Conservation (phyloP, 768 basidiomycete species). For the Tulasnella sp. region DNA sequence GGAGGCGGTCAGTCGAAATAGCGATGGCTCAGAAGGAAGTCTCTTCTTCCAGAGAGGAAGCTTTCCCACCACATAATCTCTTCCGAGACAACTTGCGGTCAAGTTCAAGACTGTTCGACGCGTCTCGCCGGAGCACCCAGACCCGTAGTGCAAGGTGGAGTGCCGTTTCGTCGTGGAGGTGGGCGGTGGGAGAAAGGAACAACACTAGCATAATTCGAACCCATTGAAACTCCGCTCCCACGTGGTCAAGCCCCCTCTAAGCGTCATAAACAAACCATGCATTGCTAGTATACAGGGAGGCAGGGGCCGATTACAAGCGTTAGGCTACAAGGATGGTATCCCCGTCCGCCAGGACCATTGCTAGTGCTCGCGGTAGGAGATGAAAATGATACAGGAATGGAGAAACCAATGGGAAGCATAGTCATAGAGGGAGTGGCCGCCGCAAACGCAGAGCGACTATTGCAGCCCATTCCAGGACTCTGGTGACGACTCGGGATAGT, state of each 20-base stretch:
- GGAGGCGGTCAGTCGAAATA: background rate
- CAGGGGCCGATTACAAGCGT: background rate
- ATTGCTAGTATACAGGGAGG: background rate
- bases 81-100: background rate
- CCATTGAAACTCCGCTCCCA: too few species aligned
- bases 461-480: background rate
- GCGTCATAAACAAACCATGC: too few species aligned
- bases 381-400: background rate
- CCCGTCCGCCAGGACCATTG: conserved; percentile 14
- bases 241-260: too few species aligned
- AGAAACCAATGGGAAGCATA: background rate
- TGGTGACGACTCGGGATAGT: background rate
- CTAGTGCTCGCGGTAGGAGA: conserved; percentile 13
- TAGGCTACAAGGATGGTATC: background rate
- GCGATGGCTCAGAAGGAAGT: background rate
- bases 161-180: background rate
- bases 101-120: too few species aligned
- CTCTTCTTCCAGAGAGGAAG: background rate
- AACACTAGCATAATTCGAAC: background rate
- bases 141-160: background rate
- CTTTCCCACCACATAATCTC: background rate
- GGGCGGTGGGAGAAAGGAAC: conserved; percentile 1
- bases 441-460: background rate
- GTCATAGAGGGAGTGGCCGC: background rate
- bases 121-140: too few species aligned